A percentile compares a stretch with the other conserved stretches of the same genome.
Conservation (phyloP, 306 rosid species). For the Cajanus cajan region DNA sequence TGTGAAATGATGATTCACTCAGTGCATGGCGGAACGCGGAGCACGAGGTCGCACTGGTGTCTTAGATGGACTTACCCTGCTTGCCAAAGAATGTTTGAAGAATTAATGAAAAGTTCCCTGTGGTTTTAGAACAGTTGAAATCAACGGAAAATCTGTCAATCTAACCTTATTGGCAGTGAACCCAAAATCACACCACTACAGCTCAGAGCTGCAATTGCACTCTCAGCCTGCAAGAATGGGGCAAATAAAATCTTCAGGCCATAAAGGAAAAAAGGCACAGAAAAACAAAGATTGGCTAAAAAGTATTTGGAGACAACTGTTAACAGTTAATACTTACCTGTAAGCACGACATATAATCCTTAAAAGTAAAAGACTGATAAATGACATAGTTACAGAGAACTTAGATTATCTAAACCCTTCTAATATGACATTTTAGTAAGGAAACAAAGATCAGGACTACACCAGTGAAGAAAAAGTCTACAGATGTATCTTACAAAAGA, state of each 20-base stretch:
- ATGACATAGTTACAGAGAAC: neutral
- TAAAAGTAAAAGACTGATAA: neutral
- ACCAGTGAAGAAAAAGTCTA: slow-evolving; percentile 6
- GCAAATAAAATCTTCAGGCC: slow-evolving; percentile 1
- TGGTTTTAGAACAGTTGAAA: slow-evolving; percentile 22
- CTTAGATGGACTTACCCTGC: slow-evolving; percentile 94
- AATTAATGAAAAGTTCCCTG: neutral
- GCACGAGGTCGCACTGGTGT: slow-evolving; percentile 79
- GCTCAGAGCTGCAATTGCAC: slow-evolving; percentile 97
- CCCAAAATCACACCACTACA: slow-evolving; percentile 98
- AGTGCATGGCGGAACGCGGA: slow-evolving; percentile 52
- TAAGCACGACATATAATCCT: neutral
- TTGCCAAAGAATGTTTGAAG: neutral
- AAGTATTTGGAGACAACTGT: neutral
- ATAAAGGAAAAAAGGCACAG: neutral
- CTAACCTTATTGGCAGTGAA: slow-evolving; percentile 91
- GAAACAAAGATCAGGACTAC: slow-evolving; percentile 8
- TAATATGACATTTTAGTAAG: neutral
- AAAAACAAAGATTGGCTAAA: slow-evolving; percentile 1
- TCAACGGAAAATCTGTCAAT: slow-evolving; percentile 11
- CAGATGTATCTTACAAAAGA: neutral
- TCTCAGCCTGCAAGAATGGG: slow-evolving; percentile 70
- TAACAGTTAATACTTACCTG: neutral
- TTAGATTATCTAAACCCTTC: neutral
- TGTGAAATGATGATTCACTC: slow-evolving; percentile 45